These are phyloP conservation scores for Aspergillus candidus DNA, from an alignment of 2,329 filamentous ascomycete species.

Conservation along the genomic window DNA sequence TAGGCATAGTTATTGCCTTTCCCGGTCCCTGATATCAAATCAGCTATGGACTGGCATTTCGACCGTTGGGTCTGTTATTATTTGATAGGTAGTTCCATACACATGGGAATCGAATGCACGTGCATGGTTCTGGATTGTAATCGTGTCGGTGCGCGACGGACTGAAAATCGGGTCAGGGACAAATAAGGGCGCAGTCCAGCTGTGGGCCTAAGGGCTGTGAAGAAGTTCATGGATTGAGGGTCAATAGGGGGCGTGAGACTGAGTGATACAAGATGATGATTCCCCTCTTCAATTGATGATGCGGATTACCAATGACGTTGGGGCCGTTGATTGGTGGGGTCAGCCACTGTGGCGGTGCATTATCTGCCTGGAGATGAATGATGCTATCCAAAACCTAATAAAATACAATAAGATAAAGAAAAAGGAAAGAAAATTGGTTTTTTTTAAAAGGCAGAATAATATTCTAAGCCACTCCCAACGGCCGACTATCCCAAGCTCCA, in stretches of 20 bases:
- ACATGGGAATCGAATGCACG: constrained; percentile 50
- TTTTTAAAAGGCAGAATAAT: not conserved
- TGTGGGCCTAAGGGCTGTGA: constrained; percentile 18
- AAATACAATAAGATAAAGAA: no score
- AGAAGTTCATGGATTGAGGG: constrained; percentile 25
- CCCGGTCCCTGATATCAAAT: constrained; percentile 24
- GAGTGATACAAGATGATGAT: not conserved
- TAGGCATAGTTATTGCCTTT: constrained; percentile 49
- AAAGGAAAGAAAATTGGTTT: no score
- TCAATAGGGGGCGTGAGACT: not conserved
- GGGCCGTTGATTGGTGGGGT: no score
- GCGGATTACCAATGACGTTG: no score
- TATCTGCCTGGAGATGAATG: no score
- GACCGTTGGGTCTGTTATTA: not conserved
- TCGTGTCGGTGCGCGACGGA: not conserved
- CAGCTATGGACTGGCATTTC: not conserved
- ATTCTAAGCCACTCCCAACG: constrained; percentile 27
- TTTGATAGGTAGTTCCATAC: constrained; percentile 32
- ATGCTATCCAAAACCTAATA: no score
- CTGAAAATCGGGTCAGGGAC: constrained; percentile 3
- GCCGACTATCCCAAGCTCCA: constrained; percentile 28
- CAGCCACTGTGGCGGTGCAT: no score
- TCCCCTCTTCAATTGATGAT: no score
- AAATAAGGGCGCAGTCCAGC: constrained; percentile 5
- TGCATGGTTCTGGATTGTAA: constrained; percentile 39